A percentile compares a stretch with the other conserved stretches of the same genome.
Evolutionary conservation across 2,329 filamentous ascomycete species (phyloP).

Genomic region (Ophiocordyceps camponoti-floridani): DNA sequence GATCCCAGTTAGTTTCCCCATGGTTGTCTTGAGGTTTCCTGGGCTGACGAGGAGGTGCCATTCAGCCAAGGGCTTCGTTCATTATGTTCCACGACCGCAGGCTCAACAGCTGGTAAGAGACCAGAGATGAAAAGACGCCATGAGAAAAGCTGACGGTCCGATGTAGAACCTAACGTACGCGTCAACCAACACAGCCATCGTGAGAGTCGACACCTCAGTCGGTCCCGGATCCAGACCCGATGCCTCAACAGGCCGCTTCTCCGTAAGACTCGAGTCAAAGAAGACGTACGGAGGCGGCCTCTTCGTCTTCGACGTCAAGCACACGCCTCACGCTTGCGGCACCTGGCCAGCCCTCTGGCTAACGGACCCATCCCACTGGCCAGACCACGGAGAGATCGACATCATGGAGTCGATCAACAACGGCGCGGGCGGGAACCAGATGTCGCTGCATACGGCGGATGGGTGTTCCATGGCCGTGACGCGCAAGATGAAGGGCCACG

Average conservation of each 20-base stretch:
- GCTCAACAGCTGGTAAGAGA: conserved; percentile 21
- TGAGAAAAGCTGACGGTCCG: background rate
- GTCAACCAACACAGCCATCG: conserved; percentile 29
- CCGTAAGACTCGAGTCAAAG: conserved; percentile 44
- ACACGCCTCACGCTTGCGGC: conserved; percentile 44
- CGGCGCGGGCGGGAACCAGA: conserved; percentile 33
- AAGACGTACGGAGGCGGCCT: conserved; percentile 40
- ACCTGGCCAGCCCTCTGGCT: conserved; percentile 53
- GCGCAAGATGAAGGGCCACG: conserved; percentile 31
- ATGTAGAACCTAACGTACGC: conserved; percentile 46
- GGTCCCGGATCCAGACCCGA: conserved; percentile 26
- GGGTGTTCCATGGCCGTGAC: conserved; percentile 34
- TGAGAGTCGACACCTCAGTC: conserved; percentile 43
- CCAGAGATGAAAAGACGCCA: conserved; percentile 3
- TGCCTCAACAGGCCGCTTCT: conserved; percentile 41
- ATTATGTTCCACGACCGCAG: conserved; percentile 28
- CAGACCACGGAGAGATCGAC: conserved; percentile 45
- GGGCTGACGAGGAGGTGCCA: background rate
- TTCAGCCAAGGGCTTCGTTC: conserved; percentile 28
- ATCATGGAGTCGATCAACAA: conserved; percentile 41
- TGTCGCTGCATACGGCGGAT: conserved; percentile 39
- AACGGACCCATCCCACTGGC: conserved; percentile 42
- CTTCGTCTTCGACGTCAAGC: conserved; percentile 49
- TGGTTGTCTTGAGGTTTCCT: background rate
- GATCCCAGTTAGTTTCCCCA: conserved; percentile 21